phyloP scores from a whole-genome alignment of 2,329 filamentous ascomycete genomes.

The Calonectria ilicicola region DNA sequence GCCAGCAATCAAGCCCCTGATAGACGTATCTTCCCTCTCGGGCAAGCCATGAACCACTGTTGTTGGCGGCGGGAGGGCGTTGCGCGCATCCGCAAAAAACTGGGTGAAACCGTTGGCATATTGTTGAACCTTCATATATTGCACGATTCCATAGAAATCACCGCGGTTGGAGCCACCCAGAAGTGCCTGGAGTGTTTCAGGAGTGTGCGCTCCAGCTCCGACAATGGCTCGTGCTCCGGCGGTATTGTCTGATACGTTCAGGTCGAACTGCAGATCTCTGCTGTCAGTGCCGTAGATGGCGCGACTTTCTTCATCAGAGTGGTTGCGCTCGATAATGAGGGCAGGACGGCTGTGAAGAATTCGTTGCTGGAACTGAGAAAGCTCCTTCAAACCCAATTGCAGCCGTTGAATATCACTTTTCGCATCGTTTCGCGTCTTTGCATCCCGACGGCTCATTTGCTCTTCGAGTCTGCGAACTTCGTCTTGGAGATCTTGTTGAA shows the following conservation, averaged over 20 bases:
- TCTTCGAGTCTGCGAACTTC: not conserved
- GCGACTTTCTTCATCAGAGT: not conserved
- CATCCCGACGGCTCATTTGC: not conserved
- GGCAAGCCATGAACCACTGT: not conserved
- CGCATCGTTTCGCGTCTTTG: not conserved
- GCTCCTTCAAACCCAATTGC: not conserved
- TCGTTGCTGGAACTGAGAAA: not conserved
- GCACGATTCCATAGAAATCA: not conserved
- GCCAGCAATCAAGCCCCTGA: not conserved
- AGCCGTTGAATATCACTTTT: not conserved
- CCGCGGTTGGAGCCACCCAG: not conserved
- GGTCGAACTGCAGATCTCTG: not conserved
- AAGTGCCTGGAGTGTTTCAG: not conserved
- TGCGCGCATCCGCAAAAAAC: not conserved
- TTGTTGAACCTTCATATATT: not conserved
- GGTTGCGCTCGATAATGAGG: not conserved
- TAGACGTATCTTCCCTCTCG: not conserved
- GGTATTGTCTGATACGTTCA: not conserved
- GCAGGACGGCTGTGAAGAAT: not conserved
- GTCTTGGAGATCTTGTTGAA: not conserved
- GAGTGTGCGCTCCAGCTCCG: not conserved
- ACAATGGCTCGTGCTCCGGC: not conserved
- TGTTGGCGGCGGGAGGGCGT: not conserved
- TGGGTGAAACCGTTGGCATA: not conserved
- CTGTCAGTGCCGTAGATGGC: not conserved